A percentile compares a stretch with the other conserved stretches of the same genome.
Evolutionary conservation across 139 green algal species (phyloP).

Genomic region (Picochlorum sp.): DNA sequence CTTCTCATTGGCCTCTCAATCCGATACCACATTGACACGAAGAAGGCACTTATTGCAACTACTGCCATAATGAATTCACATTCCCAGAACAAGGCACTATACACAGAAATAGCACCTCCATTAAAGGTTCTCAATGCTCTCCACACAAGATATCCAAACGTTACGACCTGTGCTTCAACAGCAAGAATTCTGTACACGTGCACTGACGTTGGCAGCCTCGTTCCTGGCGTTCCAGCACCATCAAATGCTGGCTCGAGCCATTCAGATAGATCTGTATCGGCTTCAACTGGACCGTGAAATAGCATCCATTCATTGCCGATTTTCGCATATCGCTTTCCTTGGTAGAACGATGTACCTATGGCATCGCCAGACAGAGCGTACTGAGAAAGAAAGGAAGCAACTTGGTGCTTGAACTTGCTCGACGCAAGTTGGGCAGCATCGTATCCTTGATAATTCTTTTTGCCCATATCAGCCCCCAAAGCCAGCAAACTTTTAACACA

Average conservation of each 20-base stretch:
- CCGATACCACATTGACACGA: background rate
- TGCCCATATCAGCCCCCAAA: background rate
- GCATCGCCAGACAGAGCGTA: too few species aligned
- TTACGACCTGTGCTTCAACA: background rate
- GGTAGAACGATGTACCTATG: too few species aligned
- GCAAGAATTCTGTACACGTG: conserved; percentile 3
- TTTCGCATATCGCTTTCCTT: too few species aligned
- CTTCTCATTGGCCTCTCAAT: background rate
- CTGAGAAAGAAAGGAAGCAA: too few species aligned
- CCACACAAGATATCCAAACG: conserved; percentile 8
- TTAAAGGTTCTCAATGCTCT: conserved; percentile 12
- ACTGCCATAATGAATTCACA: background rate
- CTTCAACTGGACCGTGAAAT: too few species aligned
- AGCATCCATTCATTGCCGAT: too few species aligned
- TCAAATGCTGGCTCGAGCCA: background rate
- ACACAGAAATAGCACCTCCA: conserved; percentile 2
- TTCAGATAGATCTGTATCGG: too few species aligned
- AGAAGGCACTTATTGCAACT: background rate
- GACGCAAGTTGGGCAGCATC: too few species aligned
- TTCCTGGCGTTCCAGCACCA: background rate
- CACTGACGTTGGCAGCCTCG: background rate
- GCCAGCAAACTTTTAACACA: background rate
- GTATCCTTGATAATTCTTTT: too few species aligned
- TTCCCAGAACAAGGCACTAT: conserved; percentile 8
- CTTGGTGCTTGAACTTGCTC: too few species aligned